Base-by-base conservation (phyloP, 2,329 filamentous ascomycete species). In the Elsinoe australis region DNA sequence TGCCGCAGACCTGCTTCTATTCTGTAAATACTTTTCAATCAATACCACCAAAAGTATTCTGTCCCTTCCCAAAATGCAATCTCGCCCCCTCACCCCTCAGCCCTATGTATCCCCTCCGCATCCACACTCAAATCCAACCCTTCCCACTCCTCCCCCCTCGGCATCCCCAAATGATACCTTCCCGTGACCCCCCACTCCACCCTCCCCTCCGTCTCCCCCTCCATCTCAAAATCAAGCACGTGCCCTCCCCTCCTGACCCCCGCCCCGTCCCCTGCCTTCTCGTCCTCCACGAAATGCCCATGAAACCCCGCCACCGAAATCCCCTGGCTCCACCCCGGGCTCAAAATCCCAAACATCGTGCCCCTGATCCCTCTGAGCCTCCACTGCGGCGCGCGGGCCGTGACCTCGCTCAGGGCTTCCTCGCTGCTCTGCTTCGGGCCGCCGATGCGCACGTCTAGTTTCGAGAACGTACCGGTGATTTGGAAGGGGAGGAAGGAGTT, bases 121-220 rank as follows among this genome's bases (percentile, higher is more conserved):
- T 51, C 50, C 4, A 47, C 50, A 9, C 8, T 46, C 12, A 52
- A 15, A 17, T 52, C 48, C 45, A 69, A 50, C 46, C 60, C 56
- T 50, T 70, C 66, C 57, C 63, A 70, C 41, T 65, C 62, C 3
- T 63, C 61, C 35, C 64, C 67, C 38, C 66, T 62, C 18, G 67
- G 66, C 35, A 70, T 68, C 0, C 66, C 67, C 21, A 70, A 51
- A 56, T 69, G 67, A 49, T 68, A 68, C 29, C 66, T 58, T 9
- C 66, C 67, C 35, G 64, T 67, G 49, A 66, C 67, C 2, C 64
- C 62, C 58, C 63, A 68, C 31, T 62, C 59, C 47, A 70, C 49
- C 14, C 14, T 8, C 17, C 34, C 34, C 17, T 57, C 8, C 4
- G 58, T 62, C 17, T 59, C 62, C 2, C 61, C 61, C 0, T 53